Evolutionary conservation across 345 rosid species (phyloP).

Genomic region (Noccaea caerulescens): DNA sequence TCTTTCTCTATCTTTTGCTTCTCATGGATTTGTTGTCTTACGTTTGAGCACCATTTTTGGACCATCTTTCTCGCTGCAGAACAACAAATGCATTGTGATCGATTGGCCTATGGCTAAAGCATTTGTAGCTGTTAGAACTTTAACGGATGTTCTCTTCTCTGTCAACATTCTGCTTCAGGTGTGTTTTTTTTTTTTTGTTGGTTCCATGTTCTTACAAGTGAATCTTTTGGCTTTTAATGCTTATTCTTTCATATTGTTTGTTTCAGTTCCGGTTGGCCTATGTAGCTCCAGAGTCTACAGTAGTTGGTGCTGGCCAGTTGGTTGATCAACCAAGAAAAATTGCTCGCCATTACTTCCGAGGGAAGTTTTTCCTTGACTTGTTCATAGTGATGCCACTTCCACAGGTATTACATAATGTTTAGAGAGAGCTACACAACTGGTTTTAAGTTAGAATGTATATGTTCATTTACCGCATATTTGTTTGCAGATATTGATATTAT

Average conservation of each 20-base stretch:
- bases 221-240: constrained; percentile 1
- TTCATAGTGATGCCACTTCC: constrained; percentile 76
- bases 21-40: constrained; percentile 1
- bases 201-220: not conserved
- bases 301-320: constrained; percentile 85
- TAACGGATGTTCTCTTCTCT: constrained; percentile 69
- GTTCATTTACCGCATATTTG: not conserved
- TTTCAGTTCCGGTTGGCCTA: constrained; percentile 88
- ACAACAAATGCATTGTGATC: constrained; percentile 56
- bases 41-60: not conserved
- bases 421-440: not conserved
- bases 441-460: not conserved
- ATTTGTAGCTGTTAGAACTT: constrained; percentile 57
- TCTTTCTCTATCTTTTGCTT: not conserved
- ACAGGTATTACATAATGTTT: constrained; percentile 58
- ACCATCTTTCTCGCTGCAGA: constrained; percentile 47
- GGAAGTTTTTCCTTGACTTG: constrained; percentile 64
- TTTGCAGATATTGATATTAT: constrained; percentile 62
- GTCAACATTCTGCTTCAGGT: constrained; percentile 89
- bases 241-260: not conserved
- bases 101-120: constrained; percentile 52
- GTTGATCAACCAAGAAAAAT: constrained; percentile 84
- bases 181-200: constrained; percentile 19
- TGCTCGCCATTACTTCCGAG: constrained; percentile 60
- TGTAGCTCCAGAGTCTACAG: constrained; percentile 76